phyloP scores from a whole-genome alignment of 192 early-diverging fungal genomes.

The Paraglomus occultum region DNA sequence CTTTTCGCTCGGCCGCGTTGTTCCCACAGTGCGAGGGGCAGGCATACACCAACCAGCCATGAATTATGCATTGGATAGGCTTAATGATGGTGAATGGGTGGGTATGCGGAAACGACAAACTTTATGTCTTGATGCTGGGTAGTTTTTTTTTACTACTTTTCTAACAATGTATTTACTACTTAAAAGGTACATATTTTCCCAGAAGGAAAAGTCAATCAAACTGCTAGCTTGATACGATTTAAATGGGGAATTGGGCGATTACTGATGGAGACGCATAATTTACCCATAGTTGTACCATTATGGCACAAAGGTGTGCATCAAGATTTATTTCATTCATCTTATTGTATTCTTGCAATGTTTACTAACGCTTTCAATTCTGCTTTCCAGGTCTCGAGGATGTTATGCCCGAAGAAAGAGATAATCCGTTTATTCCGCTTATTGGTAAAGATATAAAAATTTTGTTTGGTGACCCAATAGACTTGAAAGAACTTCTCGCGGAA shows the following conservation, averaged over 20 bases:
- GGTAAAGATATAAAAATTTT: slow-evolving; percentile 58
- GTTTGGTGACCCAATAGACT: slow-evolving; percentile 75
- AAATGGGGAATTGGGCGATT: slow-evolving; percentile 88
- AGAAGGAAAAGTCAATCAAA: slow-evolving; percentile 74
- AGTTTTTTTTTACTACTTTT: background rate
- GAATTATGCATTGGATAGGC: slow-evolving; percentile 68
- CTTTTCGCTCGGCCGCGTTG: slow-evolving; percentile 77
- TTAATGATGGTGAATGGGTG: slow-evolving; percentile 69
- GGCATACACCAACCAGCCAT: slow-evolving; percentile 85
- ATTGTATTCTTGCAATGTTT: background rate
- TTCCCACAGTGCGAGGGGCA: slow-evolving; percentile 79
- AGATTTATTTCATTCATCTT: slow-evolving; percentile 35
- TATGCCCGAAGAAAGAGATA: slow-evolving; percentile 53
- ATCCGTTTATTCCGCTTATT: slow-evolving; percentile 51
- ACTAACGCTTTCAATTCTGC: slow-evolving; percentile 38
- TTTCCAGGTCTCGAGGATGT: slow-evolving; percentile 56
- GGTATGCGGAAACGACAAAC: background rate
- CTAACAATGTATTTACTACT: background rate
- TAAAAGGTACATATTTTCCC: slow-evolving; percentile 78
- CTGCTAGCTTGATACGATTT: slow-evolving; percentile 56
- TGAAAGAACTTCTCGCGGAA: slow-evolving; percentile 53
- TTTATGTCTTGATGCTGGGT: background rate
- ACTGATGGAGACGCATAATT: slow-evolving; percentile 71
- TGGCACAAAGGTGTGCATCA: slow-evolving; percentile 57
- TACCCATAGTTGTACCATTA: slow-evolving; percentile 71